Conservation (phyloP, 2,329 filamentous ascomycete genomes). For the Sclerotiophoma versabilis region DNA sequence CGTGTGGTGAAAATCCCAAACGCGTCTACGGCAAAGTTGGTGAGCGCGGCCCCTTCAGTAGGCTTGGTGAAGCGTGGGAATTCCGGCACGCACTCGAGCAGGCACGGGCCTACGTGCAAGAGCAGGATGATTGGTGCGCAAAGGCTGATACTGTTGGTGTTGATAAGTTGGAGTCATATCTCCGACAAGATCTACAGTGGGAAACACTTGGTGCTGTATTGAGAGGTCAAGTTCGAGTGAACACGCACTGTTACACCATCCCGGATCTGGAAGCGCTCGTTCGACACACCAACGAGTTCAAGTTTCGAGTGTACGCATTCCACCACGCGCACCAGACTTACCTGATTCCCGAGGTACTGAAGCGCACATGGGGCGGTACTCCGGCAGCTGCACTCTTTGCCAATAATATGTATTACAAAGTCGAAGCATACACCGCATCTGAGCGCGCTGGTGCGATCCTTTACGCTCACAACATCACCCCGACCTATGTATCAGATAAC, state of each 20-base stretch:
- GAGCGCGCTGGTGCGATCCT: slow-evolving; percentile 72
- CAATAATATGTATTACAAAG: slow-evolving; percentile 77
- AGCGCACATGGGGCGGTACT: slow-evolving; percentile 49
- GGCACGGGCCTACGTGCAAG: slow-evolving; percentile 62
- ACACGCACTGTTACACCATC: slow-evolving; percentile 75
- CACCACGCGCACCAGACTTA: slow-evolving; percentile 74
- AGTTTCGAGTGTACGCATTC: slow-evolving; percentile 70
- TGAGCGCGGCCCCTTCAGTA: slow-evolving; percentile 52
- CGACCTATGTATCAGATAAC: slow-evolving; percentile 62
- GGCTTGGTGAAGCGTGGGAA: slow-evolving; percentile 73
- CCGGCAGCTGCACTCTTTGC: slow-evolving; percentile 67
- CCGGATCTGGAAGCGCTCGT: slow-evolving; percentile 74
- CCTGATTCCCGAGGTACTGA: slow-evolving; percentile 67
- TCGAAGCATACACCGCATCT: slow-evolving; percentile 69
- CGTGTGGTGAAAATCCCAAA: slow-evolving; percentile 75
- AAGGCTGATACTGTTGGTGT: slow-evolving; percentile 8
- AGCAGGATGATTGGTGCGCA: slow-evolving; percentile 72
- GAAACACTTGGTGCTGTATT: slow-evolving; percentile 69
- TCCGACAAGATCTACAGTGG: slow-evolving; percentile 69
- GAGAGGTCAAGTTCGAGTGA: slow-evolving; percentile 71
- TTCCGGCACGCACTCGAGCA: slow-evolving; percentile 73
- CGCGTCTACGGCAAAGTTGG: slow-evolving; percentile 59
- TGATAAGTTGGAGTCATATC: slow-evolving; percentile 61
- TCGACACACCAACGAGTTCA: slow-evolving; percentile 75
- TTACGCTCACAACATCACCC: slow-evolving; percentile 69